Evolutionary conservation across 2,329 filamentous ascomycete species (phyloP), one percentile per base, ranked within the genome.

Genomic region (Mycosphaerella sp.): DNA sequence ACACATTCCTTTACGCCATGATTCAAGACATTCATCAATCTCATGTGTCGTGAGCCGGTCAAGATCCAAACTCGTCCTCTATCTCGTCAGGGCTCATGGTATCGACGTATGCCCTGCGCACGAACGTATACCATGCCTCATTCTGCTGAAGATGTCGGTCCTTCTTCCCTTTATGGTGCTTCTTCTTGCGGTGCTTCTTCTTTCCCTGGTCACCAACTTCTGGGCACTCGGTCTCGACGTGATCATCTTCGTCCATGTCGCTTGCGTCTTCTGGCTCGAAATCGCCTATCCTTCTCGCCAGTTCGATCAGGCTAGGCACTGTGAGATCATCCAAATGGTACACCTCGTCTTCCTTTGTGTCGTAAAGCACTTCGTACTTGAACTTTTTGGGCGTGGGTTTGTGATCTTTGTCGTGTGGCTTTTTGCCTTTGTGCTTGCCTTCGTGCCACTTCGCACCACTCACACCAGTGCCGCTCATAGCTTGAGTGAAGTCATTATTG

Each of bases 251-350:
- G 17, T 32, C 37, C 18, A 62, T 50, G 5, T 66, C 62, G 59
- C 51, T 52, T 25, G 50, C 46, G 30, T 58, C 50, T 40, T 62
- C 56, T 1, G 70, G 64, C 50, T 67, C 69, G 43, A 71, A 72
- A 46, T 79, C 73, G 1, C 86, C 87, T 63, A 97, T 94, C 49
- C 84, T 78, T 56, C 84, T 80, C 9, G 93, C 93, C 42, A 97
- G 76, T 54, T 86, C 79, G 40, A 97, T 73, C 66, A 86, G 86
- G 66, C 82, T 94, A 56, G 80, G 78, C 46, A 96, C 86, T 0
- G 91, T 97, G 67, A 98, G 72, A 69, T 97, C 91, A 39, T 80
- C 75, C 61, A 96, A 70, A 54, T 80, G 79, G 66, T 90, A 96
- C 1, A 85, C 69, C 52, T 81, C 71, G 66, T 97, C 89, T 17